Percentiles rank a stretch among this genome's conserved stretches.
Evolutionary conservation across 306 rosid species (phyloP).

Genomic region (Heteromeles arbutifolia): DNA sequence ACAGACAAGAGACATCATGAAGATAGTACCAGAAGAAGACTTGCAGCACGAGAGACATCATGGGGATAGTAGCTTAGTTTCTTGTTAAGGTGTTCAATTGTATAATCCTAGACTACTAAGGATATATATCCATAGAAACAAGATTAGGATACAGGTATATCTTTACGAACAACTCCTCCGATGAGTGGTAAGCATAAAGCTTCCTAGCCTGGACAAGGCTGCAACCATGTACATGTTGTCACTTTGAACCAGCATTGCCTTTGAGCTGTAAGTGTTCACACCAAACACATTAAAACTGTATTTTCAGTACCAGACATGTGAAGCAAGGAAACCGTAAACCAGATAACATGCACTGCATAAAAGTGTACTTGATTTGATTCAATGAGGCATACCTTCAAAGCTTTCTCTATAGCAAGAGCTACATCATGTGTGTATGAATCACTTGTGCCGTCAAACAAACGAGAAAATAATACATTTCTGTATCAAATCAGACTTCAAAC

Average conservation of each 20-base stretch:
- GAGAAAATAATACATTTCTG: not conserved
- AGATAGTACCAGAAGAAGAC: conserved; percentile 55
- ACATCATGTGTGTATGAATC: conserved; percentile 48
- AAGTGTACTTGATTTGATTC: conserved; percentile 11
- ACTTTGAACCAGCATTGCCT: conserved; percentile 51
- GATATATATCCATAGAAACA: conserved; percentile 1
- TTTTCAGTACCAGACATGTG: not conserved
- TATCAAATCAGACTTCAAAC: not conserved
- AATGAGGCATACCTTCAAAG: conserved; percentile 62
- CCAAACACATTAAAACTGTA: not conserved
- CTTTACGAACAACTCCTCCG: conserved; percentile 81
- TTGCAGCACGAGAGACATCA: conserved; percentile 86
- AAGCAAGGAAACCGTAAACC: not conserved
- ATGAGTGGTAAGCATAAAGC: conserved; percentile 81
- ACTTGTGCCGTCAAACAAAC: conserved; percentile 31
- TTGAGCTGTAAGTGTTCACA: conserved; percentile 47
- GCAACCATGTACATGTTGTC: conserved; percentile 83
- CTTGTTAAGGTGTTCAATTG: conserved; percentile 52
- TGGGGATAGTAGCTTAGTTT: conserved; percentile 77
- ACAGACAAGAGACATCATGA: too few species aligned
- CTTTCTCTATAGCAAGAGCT: conserved; percentile 71
- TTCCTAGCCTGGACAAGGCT: conserved; percentile 78
- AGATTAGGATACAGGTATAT: conserved; percentile 76
- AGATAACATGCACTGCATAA: not conserved
- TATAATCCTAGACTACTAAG: not conserved